A percentile compares a stretch with the other conserved stretches of the same genome.
Evolutionary conservation across 2,329 filamentous ascomycete genomes (phyloP).

Genomic region (Paecilomyces sp.): DNA sequence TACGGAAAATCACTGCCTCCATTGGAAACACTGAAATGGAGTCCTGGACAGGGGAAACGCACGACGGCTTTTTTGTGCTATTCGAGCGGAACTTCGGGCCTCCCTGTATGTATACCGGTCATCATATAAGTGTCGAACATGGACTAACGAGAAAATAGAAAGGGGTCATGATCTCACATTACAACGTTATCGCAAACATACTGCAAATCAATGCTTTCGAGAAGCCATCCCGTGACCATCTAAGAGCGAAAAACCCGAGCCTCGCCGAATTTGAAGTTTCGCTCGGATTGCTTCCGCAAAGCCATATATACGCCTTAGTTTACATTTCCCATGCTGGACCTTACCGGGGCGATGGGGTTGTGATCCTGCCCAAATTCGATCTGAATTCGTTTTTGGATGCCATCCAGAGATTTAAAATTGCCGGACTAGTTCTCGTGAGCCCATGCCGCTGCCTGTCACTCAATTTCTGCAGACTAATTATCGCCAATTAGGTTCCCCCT

Average conservation of each 20-base stretch:
- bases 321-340: constrained; percentile 59
- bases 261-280: constrained; percentile 42
- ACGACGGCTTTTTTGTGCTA: constrained; percentile 73
- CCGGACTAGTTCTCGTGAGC: constrained; percentile 57
- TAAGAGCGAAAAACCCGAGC: constrained; percentile 15
- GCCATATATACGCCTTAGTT: constrained; percentile 73
- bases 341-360: constrained; percentile 65
- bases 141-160: constrained; percentile 44
- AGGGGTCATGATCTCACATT: constrained; percentile 77
- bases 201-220: constrained; percentile 55
- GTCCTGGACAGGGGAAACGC: constrained; percentile 40
- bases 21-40: constrained; percentile 35
- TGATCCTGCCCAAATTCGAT: constrained; percentile 69
- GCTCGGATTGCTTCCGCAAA: constrained; percentile 69
- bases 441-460: neutral
- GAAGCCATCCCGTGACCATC: constrained; percentile 23
- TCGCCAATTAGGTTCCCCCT: constrained; percentile 56
- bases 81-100: constrained; percentile 70
- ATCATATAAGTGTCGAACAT: neutral
- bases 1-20: constrained; percentile 45
- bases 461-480: neutral
- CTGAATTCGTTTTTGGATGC: constrained; percentile 56
- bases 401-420: constrained; percentile 65
- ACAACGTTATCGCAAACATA: constrained; percentile 70
- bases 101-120: constrained; percentile 53